A percentile compares a stretch with the other conserved stretches of the same genome.
phyloP scores from a whole-genome alignment of 1,284 basidiomycete genomes.

The Pisolithus thermaeus region DNA sequence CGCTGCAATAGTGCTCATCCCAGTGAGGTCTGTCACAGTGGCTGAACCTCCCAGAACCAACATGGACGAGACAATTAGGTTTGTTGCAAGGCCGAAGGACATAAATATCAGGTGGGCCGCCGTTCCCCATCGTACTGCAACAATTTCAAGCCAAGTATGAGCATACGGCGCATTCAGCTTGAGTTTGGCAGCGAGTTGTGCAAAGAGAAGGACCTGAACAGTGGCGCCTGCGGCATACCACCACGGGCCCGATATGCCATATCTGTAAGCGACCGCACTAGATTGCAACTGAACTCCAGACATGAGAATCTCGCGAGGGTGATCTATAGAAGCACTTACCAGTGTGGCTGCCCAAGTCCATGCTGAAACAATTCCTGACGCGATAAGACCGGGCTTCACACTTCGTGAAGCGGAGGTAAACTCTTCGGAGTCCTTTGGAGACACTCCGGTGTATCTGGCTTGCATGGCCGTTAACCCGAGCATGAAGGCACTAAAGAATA shows the following conservation, averaged over 20 bases:
- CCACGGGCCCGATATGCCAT: conserved; percentile 68
- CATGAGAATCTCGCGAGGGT: neutral
- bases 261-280: conserved; percentile 79
- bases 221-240: conserved; percentile 71
- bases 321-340: conserved; percentile 31
- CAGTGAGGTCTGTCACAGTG: conserved; percentile 75
- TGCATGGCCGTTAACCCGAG: conserved; percentile 62
- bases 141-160: conserved; percentile 54
- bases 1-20: conserved; percentile 77
- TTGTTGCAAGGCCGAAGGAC: conserved; percentile 74
- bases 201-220: conserved; percentile 70
- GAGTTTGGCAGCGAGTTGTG: conserved; percentile 66
- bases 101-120: conserved; percentile 71
- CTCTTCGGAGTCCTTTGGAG: conserved; percentile 69
- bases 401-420: conserved; percentile 79
- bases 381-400: conserved; percentile 86
- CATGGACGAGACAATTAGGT: conserved; percentile 67
- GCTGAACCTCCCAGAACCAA: conserved; percentile 66
- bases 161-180: conserved; percentile 66
- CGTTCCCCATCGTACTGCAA: conserved; percentile 68
- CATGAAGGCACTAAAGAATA: conserved; percentile 83
- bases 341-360: conserved; percentile 82
- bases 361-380: conserved; percentile 81
- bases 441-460: conserved; percentile 67
- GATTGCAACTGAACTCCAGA: conserved; percentile 51